phyloP scores from a whole-genome alignment of 768 basidiomycete species.

The Boletus vinaceobasis region DNA sequence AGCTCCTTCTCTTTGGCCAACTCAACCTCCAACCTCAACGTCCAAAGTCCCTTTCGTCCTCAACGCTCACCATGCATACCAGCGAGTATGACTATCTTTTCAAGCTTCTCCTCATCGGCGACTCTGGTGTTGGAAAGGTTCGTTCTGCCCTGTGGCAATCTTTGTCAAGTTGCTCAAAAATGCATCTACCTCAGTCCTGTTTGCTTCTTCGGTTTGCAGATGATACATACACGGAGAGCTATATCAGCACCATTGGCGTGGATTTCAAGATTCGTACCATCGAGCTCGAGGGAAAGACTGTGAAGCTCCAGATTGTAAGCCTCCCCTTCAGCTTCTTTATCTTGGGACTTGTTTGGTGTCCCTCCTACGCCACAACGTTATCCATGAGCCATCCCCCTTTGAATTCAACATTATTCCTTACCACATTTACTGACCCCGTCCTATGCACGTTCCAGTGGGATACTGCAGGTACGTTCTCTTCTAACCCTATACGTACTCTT shows the following conservation, averaged over 20 bases:
- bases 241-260: conserved; percentile 96
- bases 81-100: conserved; percentile 96
- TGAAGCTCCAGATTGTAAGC: conserved; percentile 97
- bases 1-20: conserved; percentile 31
- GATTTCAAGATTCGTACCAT: conserved; percentile 99
- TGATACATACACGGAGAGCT: conserved; percentile 96
- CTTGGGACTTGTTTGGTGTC: not conserved
- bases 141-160: conserved; percentile 22
- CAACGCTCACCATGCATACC: conserved; percentile 65
- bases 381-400: not conserved
- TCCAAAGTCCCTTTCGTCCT: conserved; percentile 27
- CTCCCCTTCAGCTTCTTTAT: conserved; percentile 5
- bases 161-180: conserved; percentile 24
- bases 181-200: conserved; percentile 66
- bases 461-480: conserved; percentile 68
- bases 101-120: conserved; percentile 92
- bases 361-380: not conserved
- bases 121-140: conserved; percentile 94
- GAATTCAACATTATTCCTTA: not conserved
- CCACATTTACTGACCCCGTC: conserved; percentile 12
- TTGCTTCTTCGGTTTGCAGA: conserved; percentile 90
- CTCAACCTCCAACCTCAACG: conserved; percentile 30
- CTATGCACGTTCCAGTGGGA: conserved; percentile 65
- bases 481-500: not conserved
- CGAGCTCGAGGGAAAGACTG: conserved; percentile 96